These are phyloP conservation scores for Phytophthora litchii DNA, from an alignment of 352 stramenopile species.

Conservation along the genomic window DNA sequence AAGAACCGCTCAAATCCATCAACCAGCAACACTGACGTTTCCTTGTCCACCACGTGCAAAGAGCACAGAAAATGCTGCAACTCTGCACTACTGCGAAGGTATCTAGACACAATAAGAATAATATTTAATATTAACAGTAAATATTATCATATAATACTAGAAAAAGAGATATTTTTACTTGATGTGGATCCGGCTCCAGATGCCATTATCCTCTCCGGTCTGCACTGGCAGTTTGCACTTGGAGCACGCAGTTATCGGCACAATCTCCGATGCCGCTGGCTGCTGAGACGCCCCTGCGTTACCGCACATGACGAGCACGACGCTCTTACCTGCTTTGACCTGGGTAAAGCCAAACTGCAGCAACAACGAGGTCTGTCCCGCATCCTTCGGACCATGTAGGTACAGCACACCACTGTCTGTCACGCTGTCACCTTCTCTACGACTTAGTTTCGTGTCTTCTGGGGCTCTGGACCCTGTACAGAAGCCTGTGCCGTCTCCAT, in stretches of 20 bases:
- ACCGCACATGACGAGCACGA: slow-evolving; percentile 58
- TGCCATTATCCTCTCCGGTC: slow-evolving; percentile 50
- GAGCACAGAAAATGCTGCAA: slow-evolving; percentile 70
- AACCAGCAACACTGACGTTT: slow-evolving; percentile 59
- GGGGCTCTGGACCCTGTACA: slow-evolving; percentile 1
- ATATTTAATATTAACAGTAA: not conserved
- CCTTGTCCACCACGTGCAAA: slow-evolving; percentile 51
- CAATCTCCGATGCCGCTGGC: slow-evolving; percentile 24
- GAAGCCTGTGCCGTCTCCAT: slow-evolving; percentile 42
- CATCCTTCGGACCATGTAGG: slow-evolving; percentile 45
- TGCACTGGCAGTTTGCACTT: slow-evolving; percentile 49
- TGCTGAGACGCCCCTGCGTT: slow-evolving; percentile 32
- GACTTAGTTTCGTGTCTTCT: slow-evolving; percentile 16
- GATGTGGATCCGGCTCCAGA: slow-evolving; percentile 66
- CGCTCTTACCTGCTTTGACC: slow-evolving; percentile 41
- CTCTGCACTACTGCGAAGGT: slow-evolving; percentile 47
- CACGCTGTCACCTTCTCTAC: not conserved
- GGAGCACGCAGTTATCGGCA: slow-evolving; percentile 49
- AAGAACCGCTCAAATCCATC: slow-evolving; percentile 70
- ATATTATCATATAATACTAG: not conserved
- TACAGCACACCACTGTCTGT: slow-evolving; percentile 41
- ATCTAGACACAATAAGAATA: slow-evolving; percentile 32
- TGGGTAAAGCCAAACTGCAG: slow-evolving; percentile 71
- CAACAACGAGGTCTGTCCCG: slow-evolving; percentile 65
- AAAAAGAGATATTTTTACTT: slow-evolving; percentile 40